Percentiles rank a stretch among this genome's conserved stretches.
These are phyloP conservation scores for Mrakia blollopis DNA, from an alignment of 768 basidiomycete species.

Conservation along the genomic window DNA sequence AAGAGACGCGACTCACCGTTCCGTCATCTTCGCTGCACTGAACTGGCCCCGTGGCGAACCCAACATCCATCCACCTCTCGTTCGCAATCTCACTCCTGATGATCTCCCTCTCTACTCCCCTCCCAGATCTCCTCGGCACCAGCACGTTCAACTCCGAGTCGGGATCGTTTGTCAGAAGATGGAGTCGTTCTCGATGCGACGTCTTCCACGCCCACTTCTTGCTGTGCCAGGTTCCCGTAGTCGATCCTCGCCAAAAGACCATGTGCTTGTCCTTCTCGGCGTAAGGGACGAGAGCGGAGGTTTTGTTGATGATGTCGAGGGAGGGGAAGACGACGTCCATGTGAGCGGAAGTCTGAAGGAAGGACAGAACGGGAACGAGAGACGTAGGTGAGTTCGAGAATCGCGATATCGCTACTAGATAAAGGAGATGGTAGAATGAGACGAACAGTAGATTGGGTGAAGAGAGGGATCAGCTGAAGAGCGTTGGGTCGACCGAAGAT, in stretches of 20 bases:
- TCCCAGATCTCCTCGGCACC: background rate
- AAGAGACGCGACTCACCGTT: constrained; percentile 8
- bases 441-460: background rate
- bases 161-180: background rate
- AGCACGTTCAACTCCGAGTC: background rate
- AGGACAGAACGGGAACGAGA: background rate
- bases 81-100: background rate
- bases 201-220: constrained; percentile 13
- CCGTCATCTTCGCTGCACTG: constrained; percentile 27
- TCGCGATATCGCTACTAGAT: background rate
- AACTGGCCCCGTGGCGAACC: constrained; percentile 15
- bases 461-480: background rate
- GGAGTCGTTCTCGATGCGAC: constrained; percentile 21
- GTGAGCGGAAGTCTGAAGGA: constrained; percentile 14
- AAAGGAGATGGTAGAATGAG: background rate
- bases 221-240: constrained; percentile 25
- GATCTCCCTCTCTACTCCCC: constrained; percentile 19
- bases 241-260: constrained; percentile 29
- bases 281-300: constrained; percentile 6
- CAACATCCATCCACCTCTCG: constrained; percentile 27
- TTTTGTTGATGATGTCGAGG: constrained; percentile 18
- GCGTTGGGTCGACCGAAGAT: constrained; percentile 8
- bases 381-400: background rate
- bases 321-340: constrained; percentile 18
- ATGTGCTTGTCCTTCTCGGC: constrained; percentile 19